phyloP scores from a whole-genome alignment of 129 eudicot species.

The sunflower (Helianthus annuus) region DNA sequence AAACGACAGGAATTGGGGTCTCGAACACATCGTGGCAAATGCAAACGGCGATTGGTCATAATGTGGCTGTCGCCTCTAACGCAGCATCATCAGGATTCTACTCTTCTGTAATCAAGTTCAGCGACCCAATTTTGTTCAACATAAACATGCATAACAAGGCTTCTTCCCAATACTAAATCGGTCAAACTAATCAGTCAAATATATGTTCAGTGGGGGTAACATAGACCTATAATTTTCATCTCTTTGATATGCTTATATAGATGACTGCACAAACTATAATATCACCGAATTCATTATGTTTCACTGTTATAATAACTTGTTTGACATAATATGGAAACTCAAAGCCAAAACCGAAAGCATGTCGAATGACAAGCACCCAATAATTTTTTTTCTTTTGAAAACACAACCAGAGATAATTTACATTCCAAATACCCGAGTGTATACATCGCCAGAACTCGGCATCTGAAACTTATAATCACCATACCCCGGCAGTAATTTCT shows the following conservation, averaged over 20 bases:
- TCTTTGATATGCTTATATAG: too few relatives aligned
- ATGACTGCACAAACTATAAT: neutral
- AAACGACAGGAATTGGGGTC: conserved; percentile 38
- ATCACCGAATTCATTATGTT: neutral
- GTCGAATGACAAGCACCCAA: neutral
- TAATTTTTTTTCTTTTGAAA: conserved; percentile 12
- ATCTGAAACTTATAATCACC: conserved; percentile 49
- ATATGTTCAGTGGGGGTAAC: too few relatives aligned
- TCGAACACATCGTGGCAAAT: conserved; percentile 57
- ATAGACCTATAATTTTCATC: too few relatives aligned
- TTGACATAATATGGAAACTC: neutral
- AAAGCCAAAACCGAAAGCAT: neutral
- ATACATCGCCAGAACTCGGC: conserved; percentile 67
- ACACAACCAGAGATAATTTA: conserved; percentile 33
- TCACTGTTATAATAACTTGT: neutral
- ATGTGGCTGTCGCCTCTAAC: conserved; percentile 39
- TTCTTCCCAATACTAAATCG: neutral
- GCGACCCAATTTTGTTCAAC: conserved; percentile 24
- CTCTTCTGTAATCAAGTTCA: conserved; percentile 30
- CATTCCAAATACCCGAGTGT: conserved; percentile 67
- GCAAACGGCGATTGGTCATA: conserved; percentile 35
- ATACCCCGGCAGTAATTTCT: conserved; percentile 40
- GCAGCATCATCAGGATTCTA: conserved; percentile 99
- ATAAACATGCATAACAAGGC: conserved; percentile 5
- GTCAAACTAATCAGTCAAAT: too few relatives aligned